phyloP scores from a whole-genome alignment of 352 stramenopile species.

The Pythium aristosporum region DNA sequence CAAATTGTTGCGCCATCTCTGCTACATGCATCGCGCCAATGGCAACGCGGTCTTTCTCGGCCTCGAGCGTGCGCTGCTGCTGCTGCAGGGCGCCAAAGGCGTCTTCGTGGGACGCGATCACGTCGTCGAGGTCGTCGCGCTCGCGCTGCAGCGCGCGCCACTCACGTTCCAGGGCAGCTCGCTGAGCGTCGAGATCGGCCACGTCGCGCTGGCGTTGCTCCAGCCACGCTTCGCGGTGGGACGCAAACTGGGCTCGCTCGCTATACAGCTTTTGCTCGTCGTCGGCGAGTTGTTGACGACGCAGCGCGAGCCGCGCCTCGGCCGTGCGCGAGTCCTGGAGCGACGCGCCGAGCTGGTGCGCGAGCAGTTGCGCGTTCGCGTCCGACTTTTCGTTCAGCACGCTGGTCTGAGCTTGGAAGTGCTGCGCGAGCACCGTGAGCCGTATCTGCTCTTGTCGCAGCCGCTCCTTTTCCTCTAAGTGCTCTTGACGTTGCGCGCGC shows the following conservation, averaged over 20 bases:
- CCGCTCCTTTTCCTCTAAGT: conserved; percentile 74
- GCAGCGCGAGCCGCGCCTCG: conserved; percentile 36
- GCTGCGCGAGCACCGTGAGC: conserved; percentile 48
- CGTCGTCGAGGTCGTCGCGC: conserved; percentile 23
- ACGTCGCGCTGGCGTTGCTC: conserved; percentile 31
- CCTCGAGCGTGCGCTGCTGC: conserved; percentile 15
- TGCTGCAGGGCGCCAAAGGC: conserved; percentile 20
- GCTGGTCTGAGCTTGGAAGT: conserved; percentile 66
- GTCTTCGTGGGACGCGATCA: conserved; percentile 27
- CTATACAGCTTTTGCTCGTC: conserved; percentile 27
- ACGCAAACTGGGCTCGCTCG: conserved; percentile 30
- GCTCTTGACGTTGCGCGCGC: conserved; percentile 49
- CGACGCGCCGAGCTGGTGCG: conserved; percentile 19
- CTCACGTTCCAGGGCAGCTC: conserved; percentile 5
- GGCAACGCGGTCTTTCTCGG: conserved; percentile 23
- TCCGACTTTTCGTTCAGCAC: conserved; percentile 49
- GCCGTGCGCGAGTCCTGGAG: conserved; percentile 35
- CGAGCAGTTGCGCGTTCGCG: conserved; percentile 29
- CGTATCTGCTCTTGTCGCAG: conserved; percentile 69
- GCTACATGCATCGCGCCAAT: conserved; percentile 20
- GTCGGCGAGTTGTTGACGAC: conserved; percentile 29
- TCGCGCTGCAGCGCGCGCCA: conserved; percentile 20
- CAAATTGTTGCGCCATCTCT: conserved; percentile 24
- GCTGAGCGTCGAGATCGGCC: conserved; percentile 9
- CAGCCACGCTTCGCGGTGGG: conserved; percentile 34